Percentiles rank a stretch among this genome's conserved stretches.
These are phyloP conservation scores for Plasmodium vivax DNA, from an alignment of 169 alveolate genomes.

Conservation along the genomic window DNA sequence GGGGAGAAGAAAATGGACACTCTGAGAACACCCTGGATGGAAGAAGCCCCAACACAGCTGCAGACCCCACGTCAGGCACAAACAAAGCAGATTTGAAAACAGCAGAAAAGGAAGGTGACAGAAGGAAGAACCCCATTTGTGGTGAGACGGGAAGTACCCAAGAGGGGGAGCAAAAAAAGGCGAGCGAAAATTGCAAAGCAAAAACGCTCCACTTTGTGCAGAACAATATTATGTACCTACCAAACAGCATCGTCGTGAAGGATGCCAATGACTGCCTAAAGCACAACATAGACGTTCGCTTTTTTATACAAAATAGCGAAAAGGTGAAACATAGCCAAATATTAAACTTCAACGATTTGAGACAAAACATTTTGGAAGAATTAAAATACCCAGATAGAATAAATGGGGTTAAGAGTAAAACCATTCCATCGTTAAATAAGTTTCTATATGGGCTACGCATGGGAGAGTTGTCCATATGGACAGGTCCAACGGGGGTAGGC, in stretches of 20 bases:
- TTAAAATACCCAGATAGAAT: slow-evolving; percentile 83
- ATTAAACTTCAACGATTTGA: slow-evolving; percentile 88
- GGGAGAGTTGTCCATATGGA: slow-evolving; percentile 95
- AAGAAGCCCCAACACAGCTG: not conserved
- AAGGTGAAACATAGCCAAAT: slow-evolving; percentile 91
- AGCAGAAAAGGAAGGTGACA: not conserved
- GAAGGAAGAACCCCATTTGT: not conserved
- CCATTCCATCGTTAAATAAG: slow-evolving; percentile 85
- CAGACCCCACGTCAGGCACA: not conserved
- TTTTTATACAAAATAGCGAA: slow-evolving; percentile 81
- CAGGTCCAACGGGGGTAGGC: slow-evolving; percentile 98
- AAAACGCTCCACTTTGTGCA: slow-evolving; percentile 17
- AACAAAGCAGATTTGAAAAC: not conserved
- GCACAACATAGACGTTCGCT: slow-evolving; percentile 75
- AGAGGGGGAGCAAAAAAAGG: not conserved
- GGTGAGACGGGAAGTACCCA: not conserved
- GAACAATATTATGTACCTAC: slow-evolving; percentile 59
- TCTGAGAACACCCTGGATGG: not conserved
- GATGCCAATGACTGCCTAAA: slow-evolving; percentile 96
- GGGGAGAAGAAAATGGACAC: not conserved
- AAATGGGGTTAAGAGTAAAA: slow-evolving; percentile 82
- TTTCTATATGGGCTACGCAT: slow-evolving; percentile 91
- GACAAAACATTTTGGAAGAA: slow-evolving; percentile 85
- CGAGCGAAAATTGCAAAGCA: not conserved
- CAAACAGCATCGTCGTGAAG: slow-evolving; percentile 73